Conservation (phyloP, 2,329 filamentous ascomycete genomes). For the Colletotrichum spaethianum region DNA sequence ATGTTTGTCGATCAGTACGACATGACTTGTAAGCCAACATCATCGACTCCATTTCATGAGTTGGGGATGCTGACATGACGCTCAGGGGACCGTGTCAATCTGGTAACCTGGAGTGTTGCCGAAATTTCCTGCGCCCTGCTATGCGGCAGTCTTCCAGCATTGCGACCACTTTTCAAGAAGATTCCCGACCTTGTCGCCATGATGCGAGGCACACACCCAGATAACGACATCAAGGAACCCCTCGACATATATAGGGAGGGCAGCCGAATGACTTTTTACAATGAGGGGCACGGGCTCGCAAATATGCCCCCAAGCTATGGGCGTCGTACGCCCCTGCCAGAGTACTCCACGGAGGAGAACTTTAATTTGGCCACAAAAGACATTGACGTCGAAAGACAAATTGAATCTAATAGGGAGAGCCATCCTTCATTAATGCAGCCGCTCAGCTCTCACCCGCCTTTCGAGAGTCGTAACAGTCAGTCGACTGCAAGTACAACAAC, state of each 20-base stretch:
- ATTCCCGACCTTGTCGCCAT: constrained; percentile 18
- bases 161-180: constrained; percentile 53
- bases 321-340: background rate
- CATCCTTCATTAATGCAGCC: background rate
- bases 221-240: constrained; percentile 9
- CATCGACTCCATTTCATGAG: background rate
- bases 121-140: constrained; percentile 54
- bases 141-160: constrained; percentile 58
- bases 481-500: background rate
- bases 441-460: constrained; percentile 1
- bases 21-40: constrained; percentile 24
- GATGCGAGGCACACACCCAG: background rate
- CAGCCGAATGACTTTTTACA: background rate
- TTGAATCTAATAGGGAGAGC: constrained; percentile 11
- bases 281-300: background rate
- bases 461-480: background rate
- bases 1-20: constrained; percentile 23
- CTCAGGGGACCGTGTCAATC: constrained; percentile 47
- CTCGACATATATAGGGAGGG: background rate
- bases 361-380: constrained; percentile 9
- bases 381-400: constrained; percentile 3
- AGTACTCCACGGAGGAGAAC: background rate
- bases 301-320: background rate
- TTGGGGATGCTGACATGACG: background rate
- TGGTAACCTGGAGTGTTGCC: constrained; percentile 51